Evolutionary conservation across 2,329 filamentous ascomycete species (phyloP).

Genomic region (Pezicula carpinea): DNA sequence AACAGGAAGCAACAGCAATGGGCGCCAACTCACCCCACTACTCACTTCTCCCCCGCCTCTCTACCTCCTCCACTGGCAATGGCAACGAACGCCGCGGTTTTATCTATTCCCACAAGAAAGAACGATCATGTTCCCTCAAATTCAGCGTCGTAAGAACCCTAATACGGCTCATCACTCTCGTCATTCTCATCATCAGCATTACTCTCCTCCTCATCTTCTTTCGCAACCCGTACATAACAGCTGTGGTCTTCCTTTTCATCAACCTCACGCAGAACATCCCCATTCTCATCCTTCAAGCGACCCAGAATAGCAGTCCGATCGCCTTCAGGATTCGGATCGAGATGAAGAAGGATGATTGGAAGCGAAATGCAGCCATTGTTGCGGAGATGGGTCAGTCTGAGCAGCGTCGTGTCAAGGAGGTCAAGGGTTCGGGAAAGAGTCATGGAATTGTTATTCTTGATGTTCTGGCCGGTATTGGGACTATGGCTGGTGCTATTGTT

Average conservation of each 20-base stretch:
- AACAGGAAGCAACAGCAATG: background rate
- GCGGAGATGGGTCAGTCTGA: background rate
- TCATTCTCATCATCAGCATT: background rate
- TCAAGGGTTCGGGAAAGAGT: background rate
- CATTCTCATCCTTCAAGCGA: background rate
- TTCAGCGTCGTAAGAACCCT: background rate
- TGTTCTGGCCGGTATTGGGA: background rate
- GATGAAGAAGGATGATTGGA: slow-evolving; percentile 1
- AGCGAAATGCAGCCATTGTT: background rate
- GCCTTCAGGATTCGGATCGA: background rate
- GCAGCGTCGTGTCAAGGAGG: background rate
- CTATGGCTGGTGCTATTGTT: background rate
- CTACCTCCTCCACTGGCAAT: background rate
- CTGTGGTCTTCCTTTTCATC: background rate
- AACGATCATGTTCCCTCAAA: background rate
- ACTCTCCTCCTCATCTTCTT: background rate
- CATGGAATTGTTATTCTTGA: background rate
- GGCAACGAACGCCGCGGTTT: background rate
- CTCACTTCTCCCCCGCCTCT: background rate
- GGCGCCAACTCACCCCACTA: background rate
- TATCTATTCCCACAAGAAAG: background rate
- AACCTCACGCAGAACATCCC: background rate
- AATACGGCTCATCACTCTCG: background rate
- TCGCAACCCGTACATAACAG: background rate
- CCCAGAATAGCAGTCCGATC: background rate